Evolutionary conservation across 108 stramenopile species (phyloP).

Genomic region (Licmophora abbreviata): DNA sequence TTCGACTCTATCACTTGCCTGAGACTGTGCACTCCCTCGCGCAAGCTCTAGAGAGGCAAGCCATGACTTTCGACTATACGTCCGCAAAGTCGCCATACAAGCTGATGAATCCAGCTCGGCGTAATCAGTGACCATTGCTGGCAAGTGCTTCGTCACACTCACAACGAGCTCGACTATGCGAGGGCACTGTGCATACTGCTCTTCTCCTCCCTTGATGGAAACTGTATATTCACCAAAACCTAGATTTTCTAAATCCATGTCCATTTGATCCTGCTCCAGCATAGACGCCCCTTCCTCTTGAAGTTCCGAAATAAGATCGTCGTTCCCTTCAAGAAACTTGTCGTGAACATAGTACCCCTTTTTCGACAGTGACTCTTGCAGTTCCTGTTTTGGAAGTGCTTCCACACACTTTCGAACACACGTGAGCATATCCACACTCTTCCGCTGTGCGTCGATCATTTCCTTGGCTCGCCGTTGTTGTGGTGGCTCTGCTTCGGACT

Average conservation of each 20-base stretch:
- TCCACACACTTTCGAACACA: slow-evolving; percentile 18
- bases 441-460: slow-evolving; percentile 27
- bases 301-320: slow-evolving; percentile 14
- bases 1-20: not conserved
- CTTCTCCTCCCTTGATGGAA: slow-evolving; percentile 25
- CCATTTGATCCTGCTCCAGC: slow-evolving; percentile 19
- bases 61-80: slow-evolving; percentile 30
- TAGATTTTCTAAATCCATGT: slow-evolving; percentile 21
- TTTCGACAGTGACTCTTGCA: slow-evolving; percentile 4
- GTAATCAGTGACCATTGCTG: not conserved
- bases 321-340: slow-evolving; percentile 16
- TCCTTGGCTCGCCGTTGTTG: slow-evolving; percentile 19
- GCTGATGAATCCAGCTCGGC: slow-evolving; percentile 14
- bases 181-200: slow-evolving; percentile 26
- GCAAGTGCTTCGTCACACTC: slow-evolving; percentile 20
- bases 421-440: slow-evolving; percentile 32
- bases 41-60: slow-evolving; percentile 25
- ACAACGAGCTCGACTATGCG: slow-evolving; percentile 32
- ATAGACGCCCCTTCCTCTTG: slow-evolving; percentile 16
- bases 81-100: slow-evolving; percentile 22
- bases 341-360: slow-evolving; percentile 22
- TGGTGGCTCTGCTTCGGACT: slow-evolving; percentile 15
- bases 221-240: slow-evolving; percentile 26
- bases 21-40: slow-evolving; percentile 11
- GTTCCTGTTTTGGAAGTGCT: slow-evolving; percentile 12